phyloP scores from a whole-genome alignment of 352 stramenopile genomes.

The Elongisporangium prolatum region DNA sequence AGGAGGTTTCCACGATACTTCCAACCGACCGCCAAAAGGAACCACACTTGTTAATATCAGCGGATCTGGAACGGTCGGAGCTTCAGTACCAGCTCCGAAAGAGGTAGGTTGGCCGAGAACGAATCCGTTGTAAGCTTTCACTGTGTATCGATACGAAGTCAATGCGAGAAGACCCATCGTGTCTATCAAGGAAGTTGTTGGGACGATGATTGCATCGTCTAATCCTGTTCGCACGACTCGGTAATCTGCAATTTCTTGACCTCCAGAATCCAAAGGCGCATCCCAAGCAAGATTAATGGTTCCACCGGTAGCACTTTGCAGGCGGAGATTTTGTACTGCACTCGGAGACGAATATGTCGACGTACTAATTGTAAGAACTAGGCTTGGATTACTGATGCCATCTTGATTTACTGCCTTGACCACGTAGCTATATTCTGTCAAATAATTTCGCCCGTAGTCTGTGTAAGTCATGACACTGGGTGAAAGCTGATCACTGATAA shows the following conservation, averaged over 20 bases:
- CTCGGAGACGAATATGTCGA: conserved; percentile 13
- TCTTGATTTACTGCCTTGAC: conserved; percentile 47
- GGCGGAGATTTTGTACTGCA: conserved; percentile 13
- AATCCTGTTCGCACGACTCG: conserved; percentile 24
- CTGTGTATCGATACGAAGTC: conserved; percentile 29
- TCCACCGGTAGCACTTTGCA: conserved; percentile 14
- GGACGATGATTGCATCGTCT: conserved; percentile 4
- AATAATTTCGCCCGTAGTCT: conserved; percentile 33
- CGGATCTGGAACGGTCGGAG: conserved; percentile 20
- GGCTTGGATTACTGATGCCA: conserved; percentile 27
- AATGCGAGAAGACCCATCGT: conserved; percentile 18
- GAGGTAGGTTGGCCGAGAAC: conserved; percentile 10
- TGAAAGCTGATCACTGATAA: conserved; percentile 7
- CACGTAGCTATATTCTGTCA: conserved; percentile 35
- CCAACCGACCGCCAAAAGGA: conserved; percentile 36
- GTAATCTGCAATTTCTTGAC: conserved; percentile 33
- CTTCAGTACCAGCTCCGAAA: conserved; percentile 11
- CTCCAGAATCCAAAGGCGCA: conserved; percentile 37
- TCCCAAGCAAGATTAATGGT: conserved; percentile 36
- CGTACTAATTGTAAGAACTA: conserved; percentile 12
- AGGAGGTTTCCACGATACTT: conserved; percentile 30
- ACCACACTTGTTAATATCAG: conserved; percentile 12
- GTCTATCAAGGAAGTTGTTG: conserved; percentile 24
- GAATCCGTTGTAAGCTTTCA: conserved; percentile 44
- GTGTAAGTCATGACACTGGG: conserved; percentile 19